phyloP scores from a whole-genome alignment of 352 stramenopile genomes.

The Phytophthora sansomeana region DNA sequence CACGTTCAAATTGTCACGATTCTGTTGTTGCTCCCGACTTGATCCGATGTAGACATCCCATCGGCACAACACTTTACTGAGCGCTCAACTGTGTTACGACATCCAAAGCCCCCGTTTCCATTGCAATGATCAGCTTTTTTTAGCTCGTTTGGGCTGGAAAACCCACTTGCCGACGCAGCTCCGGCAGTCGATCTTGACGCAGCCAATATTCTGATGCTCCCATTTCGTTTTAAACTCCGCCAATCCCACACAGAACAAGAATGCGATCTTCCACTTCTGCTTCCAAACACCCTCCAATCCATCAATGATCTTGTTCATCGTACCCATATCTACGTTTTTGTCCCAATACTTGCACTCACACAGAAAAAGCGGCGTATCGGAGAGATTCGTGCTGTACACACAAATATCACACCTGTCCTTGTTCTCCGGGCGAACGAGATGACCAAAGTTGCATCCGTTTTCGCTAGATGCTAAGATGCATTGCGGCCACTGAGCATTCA shows the following conservation, averaged over 20 bases:
- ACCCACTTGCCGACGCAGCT: background rate
- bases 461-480: background rate
- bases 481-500: constrained; percentile 11
- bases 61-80: too few relatives aligned
- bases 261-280: background rate
- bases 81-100: too few relatives aligned
- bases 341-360: constrained; percentile 9
- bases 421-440: constrained; percentile 5
- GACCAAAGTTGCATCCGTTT: constrained; percentile 9
- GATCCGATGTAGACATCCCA: too few relatives aligned
- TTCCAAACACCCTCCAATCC: constrained; percentile 1
- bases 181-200: background rate
- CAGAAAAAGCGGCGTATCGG: background rate
- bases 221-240: background rate
- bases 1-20: too few relatives aligned
- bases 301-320: constrained; percentile 1
- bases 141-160: too few relatives aligned
- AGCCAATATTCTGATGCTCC: background rate
- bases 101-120: too few relatives aligned
- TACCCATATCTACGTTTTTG: background rate
- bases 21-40: too few relatives aligned
- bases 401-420: background rate
- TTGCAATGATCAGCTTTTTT: too few relatives aligned
- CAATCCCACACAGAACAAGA: background rate
- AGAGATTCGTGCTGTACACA: background rate